These are phyloP conservation scores for Fragosphaeria purpurea DNA, from an alignment of 2,329 filamentous ascomycete genomes.

Conservation along the genomic window DNA sequence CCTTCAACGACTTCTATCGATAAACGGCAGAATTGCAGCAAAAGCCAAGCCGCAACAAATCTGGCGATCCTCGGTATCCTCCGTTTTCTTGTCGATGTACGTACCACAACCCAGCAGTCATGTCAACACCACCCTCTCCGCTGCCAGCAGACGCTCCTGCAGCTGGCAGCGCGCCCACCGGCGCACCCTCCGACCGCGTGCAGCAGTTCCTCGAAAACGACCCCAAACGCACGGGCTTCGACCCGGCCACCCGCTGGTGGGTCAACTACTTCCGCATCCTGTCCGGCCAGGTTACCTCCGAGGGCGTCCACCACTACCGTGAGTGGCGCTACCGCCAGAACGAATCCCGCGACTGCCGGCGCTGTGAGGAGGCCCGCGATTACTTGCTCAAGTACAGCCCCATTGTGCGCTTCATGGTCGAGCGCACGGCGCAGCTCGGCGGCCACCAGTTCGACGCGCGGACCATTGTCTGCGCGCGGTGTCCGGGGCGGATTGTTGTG, in stretches of 20 bases:
- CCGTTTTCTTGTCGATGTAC: too few relatives aligned
- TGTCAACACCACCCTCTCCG: conserved; percentile 7
- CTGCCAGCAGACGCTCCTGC: neutral
- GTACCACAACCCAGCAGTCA: neutral
- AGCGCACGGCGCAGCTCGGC: conserved; percentile 71
- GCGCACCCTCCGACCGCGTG: neutral
- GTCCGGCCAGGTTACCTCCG: conserved; percentile 57
- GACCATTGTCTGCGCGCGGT: conserved; percentile 78
- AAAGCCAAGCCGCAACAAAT: neutral
- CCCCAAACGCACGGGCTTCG: conserved; percentile 52
- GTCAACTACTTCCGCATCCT: conserved; percentile 80
- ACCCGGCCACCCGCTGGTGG: conserved; percentile 55
- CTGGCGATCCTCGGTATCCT: neutral
- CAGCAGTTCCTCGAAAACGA: conserved; percentile 38
- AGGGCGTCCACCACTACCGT: conserved; percentile 67
- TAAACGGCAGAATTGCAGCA: neutral
- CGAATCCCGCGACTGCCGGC: conserved; percentile 67
- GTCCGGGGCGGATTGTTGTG: conserved; percentile 47
- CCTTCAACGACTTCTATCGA: neutral
- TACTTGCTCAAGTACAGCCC: conserved; percentile 80
- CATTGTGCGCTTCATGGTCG: conserved; percentile 73
- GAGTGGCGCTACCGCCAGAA: conserved; percentile 63
- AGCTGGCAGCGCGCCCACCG: neutral
- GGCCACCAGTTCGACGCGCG: conserved; percentile 55
- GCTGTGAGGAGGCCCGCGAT: conserved; percentile 72